A percentile compares a stretch with the other conserved stretches of the same genome.
Evolutionary conservation across 345 rosid genomes (phyloP).

Genomic region (Erodium maritimum): DNA sequence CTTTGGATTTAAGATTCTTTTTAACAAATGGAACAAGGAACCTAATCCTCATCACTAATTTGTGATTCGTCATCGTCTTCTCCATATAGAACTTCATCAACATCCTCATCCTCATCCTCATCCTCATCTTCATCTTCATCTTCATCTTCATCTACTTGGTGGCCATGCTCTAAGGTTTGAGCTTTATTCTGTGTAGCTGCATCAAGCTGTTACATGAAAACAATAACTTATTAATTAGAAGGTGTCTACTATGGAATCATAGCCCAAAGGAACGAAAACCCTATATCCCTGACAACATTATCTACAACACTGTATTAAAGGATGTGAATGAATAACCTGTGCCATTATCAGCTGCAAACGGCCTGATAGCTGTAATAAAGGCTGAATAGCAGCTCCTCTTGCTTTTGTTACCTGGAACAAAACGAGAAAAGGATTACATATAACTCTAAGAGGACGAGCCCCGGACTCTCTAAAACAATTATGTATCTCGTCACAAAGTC

Average conservation of each 20-base stretch:
- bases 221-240: background rate
- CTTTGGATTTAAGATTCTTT: background rate
- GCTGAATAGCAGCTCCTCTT: conserved; percentile 49
- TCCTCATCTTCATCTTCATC: too few relatives aligned
- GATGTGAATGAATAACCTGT: conserved; percentile 38
- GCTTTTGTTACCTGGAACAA: conserved; percentile 41
- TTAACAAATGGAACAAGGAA: background rate
- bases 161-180: conserved; percentile 17
- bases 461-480: background rate
- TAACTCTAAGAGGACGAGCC: background rate
- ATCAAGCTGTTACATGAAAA: conserved; percentile 41
- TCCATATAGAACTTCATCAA: conserved; percentile 45
- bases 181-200: conserved; percentile 34
- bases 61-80: conserved; percentile 68
- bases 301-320: conserved; percentile 4
- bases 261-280: background rate
- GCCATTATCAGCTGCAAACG: conserved; percentile 69
- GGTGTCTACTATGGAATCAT: too few relatives aligned
- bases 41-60: conserved; percentile 42
- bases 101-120: conserved; percentile 28
- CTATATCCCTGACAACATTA: background rate
- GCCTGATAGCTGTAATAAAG: conserved; percentile 67
- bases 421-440: conserved; percentile 1
- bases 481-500: too few relatives aligned
- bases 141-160: conserved; percentile 7